Evolutionary conservation across 1,284 basidiomycete genomes (phyloP).

Genomic region (Malassezia sympodialis): DNA sequence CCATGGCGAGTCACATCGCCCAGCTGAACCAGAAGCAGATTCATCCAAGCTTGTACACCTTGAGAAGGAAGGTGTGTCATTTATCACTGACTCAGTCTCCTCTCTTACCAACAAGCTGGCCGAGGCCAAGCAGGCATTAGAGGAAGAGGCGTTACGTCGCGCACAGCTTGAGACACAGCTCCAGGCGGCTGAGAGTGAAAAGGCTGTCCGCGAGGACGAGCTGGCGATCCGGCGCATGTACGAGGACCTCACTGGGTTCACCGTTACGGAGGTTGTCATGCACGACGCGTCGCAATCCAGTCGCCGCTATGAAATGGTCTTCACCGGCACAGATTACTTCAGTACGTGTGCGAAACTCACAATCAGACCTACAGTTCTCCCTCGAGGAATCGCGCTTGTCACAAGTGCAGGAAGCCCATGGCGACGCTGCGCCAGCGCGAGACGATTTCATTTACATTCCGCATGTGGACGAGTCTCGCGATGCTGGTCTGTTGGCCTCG

Average conservation of each 20-base stretch:
- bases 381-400: constrained; percentile 28
- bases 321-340: constrained; percentile 35
- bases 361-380: constrained; percentile 30
- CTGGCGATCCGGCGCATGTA: constrained; percentile 40
- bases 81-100: background rate
- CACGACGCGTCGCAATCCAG: constrained; percentile 12
- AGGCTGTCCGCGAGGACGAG: constrained; percentile 19
- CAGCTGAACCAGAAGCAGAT: background rate
- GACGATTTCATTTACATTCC: constrained; percentile 41
- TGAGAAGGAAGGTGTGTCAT: constrained; percentile 1
- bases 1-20: background rate
- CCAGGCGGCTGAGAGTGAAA: background rate
- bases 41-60: background rate
- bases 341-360: constrained; percentile 14
- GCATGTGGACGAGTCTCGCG: constrained; percentile 34
- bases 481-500: constrained; percentile 21
- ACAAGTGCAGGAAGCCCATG: background rate
- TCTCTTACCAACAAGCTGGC: constrained; percentile 1
- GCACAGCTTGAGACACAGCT: constrained; percentile 5
- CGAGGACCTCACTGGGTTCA: constrained; percentile 44
- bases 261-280: constrained; percentile 28
- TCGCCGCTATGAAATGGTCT: constrained; percentile 30
- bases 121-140: background rate
- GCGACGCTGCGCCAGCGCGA: constrained; percentile 7
- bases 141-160: background rate